A percentile compares a stretch with the other conserved stretches of the same genome.
Evolutionary conservation across 2,329 filamentous ascomycete species (phyloP).

Genomic region (Anthostomella pinea): DNA sequence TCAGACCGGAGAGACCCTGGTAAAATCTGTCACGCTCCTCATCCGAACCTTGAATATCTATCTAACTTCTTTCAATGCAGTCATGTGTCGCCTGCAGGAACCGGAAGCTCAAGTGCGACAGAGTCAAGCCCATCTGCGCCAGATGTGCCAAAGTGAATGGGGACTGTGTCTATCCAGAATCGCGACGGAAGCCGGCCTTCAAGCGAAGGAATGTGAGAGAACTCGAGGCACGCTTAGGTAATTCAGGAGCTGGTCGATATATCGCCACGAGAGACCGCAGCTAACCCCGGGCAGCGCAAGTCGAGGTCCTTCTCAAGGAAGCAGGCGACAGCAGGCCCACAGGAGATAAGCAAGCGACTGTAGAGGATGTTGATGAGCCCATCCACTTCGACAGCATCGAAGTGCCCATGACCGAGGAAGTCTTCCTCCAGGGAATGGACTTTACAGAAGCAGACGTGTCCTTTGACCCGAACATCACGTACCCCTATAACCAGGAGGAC

Average conservation of each 20-base stretch:
- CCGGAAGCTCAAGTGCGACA: slow-evolving; percentile 85
- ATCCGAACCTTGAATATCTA: slow-evolving; percentile 5
- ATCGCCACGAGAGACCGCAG: background rate
- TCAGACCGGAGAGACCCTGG: slow-evolving; percentile 24
- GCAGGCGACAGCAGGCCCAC: slow-evolving; percentile 41
- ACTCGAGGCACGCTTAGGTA: slow-evolving; percentile 83
- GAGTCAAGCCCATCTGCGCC: slow-evolving; percentile 71
- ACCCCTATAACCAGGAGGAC: slow-evolving; percentile 15
- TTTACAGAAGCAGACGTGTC: slow-evolving; percentile 16
- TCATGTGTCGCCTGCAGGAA: slow-evolving; percentile 61
- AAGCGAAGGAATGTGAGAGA: slow-evolving; percentile 90
- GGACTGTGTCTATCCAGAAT: slow-evolving; percentile 85
- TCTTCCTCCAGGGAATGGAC: slow-evolving; percentile 27
- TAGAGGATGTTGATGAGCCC: slow-evolving; percentile 18
- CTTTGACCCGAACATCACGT: slow-evolving; percentile 12
- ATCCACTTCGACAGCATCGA: slow-evolving; percentile 21
- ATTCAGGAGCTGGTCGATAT: too few species aligned
- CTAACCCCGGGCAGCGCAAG: slow-evolving; percentile 58
- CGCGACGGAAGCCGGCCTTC: slow-evolving; percentile 80
- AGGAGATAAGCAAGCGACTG: slow-evolving; percentile 50
- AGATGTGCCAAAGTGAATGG: slow-evolving; percentile 73
- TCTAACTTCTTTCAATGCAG: slow-evolving; percentile 19
- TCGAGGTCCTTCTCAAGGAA: slow-evolving; percentile 74
- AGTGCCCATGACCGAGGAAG: slow-evolving; percentile 21
- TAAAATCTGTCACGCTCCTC: slow-evolving; percentile 15